A percentile compares a stretch with the other conserved stretches of the same genome.
These are phyloP conservation scores for Yamadazyma jaroonii DNA, from an alignment of 1,139 yeast genomes.

Conservation along the genomic window DNA sequence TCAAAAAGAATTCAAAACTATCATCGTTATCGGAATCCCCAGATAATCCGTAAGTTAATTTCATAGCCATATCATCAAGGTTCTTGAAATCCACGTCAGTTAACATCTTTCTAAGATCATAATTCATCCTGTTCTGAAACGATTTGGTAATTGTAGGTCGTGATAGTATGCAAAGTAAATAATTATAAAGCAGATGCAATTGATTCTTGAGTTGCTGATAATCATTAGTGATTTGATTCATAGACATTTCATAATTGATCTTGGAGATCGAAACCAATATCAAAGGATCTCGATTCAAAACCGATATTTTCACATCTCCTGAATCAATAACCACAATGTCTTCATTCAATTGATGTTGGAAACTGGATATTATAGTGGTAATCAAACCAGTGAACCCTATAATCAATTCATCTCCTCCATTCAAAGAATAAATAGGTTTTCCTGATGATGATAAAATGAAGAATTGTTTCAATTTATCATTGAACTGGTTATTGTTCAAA, in stretches of 20 bases:
- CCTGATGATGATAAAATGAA: slow-evolving; percentile 89
- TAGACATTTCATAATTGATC: slow-evolving; percentile 29
- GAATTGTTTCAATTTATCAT: slow-evolving; percentile 58
- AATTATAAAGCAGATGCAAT: slow-evolving; percentile 71
- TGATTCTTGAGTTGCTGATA: slow-evolving; percentile 55
- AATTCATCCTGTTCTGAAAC: slow-evolving; percentile 71
- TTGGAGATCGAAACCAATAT: slow-evolving; percentile 72
- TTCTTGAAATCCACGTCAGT: slow-evolving; percentile 68
- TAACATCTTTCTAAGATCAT: slow-evolving; percentile 74
- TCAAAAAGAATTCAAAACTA: slow-evolving; percentile 20
- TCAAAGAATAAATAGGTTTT: slow-evolving; percentile 82
- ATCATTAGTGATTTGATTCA: slow-evolving; percentile 12
- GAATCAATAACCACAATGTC: slow-evolving; percentile 22
- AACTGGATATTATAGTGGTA: slow-evolving; percentile 64
- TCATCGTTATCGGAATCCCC: no score
- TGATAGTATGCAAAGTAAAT: slow-evolving; percentile 76
- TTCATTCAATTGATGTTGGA: slow-evolving; percentile 41
- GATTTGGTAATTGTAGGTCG: slow-evolving; percentile 68
- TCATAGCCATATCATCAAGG: slow-evolving; percentile 58
- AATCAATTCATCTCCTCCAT: slow-evolving; percentile 70
- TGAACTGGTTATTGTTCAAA: slow-evolving; percentile 29
- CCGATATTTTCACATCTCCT: slow-evolving; percentile 49
- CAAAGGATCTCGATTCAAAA: slow-evolving; percentile 66
- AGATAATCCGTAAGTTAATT: slow-evolving; percentile 38
- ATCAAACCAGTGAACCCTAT: slow-evolving; percentile 74